phyloP scores from a whole-genome alignment of 805 yeast genomes.

The Kodamaea kakaduensis region DNA sequence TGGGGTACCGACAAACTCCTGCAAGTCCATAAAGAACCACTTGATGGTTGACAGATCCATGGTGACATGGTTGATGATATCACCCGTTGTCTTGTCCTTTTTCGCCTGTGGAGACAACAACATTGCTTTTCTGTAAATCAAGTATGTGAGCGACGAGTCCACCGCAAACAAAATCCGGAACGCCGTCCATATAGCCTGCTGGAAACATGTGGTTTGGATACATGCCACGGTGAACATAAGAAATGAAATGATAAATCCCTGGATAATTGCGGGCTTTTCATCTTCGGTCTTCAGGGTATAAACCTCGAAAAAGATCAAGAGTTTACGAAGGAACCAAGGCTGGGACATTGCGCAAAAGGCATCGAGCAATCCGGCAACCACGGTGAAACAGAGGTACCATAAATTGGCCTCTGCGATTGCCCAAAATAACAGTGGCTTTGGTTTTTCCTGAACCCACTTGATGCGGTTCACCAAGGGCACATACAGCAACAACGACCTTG shows the following conservation, averaged over 20 bases:
- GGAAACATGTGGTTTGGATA: constrained; percentile 20
- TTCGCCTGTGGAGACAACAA: constrained; percentile 29
- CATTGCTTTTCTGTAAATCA: constrained; percentile 28
- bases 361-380: constrained; percentile 21
- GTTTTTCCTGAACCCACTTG: constrained; percentile 6
- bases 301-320: constrained; percentile 24
- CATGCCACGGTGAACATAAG: constrained; percentile 25
- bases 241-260: constrained; percentile 24
- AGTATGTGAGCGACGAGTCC: constrained; percentile 20
- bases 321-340: constrained; percentile 29
- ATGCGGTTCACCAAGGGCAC: constrained; percentile 8
- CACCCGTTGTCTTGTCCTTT: constrained; percentile 30
- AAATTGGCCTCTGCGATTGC: constrained; percentile 19
- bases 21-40: constrained; percentile 15
- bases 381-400: constrained; percentile 10
- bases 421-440: constrained; percentile 20
- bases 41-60: constrained; percentile 23
- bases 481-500: constrained; percentile 9
- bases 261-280: constrained; percentile 22
- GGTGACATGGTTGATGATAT: constrained; percentile 30
- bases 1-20: constrained; percentile 22
- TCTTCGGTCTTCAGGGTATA: constrained; percentile 7
- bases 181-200: constrained; percentile 16
- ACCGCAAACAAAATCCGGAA: constrained; percentile 15
- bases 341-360: constrained; percentile 19